Evolutionary conservation across 2,329 filamentous ascomycete species (phyloP).

Genomic region (Lasiodiplodia sp.): DNA sequence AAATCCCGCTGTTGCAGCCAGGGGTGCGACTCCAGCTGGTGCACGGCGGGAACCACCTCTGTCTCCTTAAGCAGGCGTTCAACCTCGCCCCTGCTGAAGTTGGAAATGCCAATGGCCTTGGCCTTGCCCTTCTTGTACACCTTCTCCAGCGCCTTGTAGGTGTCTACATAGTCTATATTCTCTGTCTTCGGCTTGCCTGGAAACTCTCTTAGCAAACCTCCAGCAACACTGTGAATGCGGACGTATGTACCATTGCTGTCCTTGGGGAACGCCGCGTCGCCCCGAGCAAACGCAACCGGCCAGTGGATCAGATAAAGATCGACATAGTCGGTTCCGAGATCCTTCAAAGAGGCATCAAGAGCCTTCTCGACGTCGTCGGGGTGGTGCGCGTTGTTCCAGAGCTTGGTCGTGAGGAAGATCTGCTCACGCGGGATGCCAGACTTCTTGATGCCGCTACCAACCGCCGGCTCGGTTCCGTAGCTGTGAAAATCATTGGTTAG

Average conservation of each 20-base stretch:
- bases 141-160: slow-evolving; percentile 80
- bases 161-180: slow-evolving; percentile 79
- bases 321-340: slow-evolving; percentile 83
- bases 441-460: slow-evolving; percentile 80
- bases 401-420: slow-evolving; percentile 90
- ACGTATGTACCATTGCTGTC: slow-evolving; percentile 31
- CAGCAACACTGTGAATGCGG: slow-evolving; percentile 34
- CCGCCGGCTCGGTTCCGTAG: slow-evolving; percentile 83
- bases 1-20: slow-evolving; percentile 61
- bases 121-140: slow-evolving; percentile 73
- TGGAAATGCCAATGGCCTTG: slow-evolving; percentile 71
- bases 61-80: slow-evolving; percentile 55
- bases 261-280: slow-evolving; percentile 39
- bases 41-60: slow-evolving; percentile 55
- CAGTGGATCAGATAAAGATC: slow-evolving; percentile 91
- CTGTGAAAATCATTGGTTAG: slow-evolving; percentile 51
- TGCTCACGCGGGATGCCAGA: slow-evolving; percentile 83
- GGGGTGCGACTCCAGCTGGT: slow-evolving; percentile 62
- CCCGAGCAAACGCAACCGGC: slow-evolving; percentile 71
- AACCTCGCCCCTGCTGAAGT: slow-evolving; percentile 59
- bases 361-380: slow-evolving; percentile 51
- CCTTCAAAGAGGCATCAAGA: slow-evolving; percentile 50
- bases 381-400: slow-evolving; percentile 93
- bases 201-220: slow-evolving; percentile 46
- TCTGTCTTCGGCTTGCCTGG: slow-evolving; percentile 66